A percentile compares a stretch with the other conserved stretches of the same genome.
Conservation (phyloP, 805 yeast genomes). For the Yarrowia alimentaria region DNA sequence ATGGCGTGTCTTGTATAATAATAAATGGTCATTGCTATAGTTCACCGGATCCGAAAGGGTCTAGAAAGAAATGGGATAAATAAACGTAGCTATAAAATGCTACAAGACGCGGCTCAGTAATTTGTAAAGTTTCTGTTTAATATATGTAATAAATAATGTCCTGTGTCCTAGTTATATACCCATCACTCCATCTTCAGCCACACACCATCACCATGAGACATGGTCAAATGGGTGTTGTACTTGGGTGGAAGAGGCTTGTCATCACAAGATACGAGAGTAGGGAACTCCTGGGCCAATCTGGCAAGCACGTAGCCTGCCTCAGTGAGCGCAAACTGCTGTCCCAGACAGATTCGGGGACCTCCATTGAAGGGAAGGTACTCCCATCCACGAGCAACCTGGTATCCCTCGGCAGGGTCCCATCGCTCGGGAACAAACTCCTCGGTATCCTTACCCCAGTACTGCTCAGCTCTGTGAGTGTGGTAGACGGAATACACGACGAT, state of each 20-base stretch:
- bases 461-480: constrained; percentile 45
- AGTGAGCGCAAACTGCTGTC: constrained; percentile 56
- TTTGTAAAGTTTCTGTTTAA: too few species aligned
- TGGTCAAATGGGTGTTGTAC: constrained; percentile 18
- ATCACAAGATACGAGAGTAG: not conserved
- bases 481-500: constrained; percentile 44
- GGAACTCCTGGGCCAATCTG: constrained; percentile 40
- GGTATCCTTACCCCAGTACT: constrained; percentile 48
- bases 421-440: constrained; percentile 49
- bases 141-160: too few species aligned
- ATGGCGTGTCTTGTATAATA: too few species aligned
- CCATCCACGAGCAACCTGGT: constrained; percentile 41
- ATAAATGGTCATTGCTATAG: too few species aligned
- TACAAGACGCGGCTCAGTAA: too few species aligned
- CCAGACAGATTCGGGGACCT: constrained; percentile 55
- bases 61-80: too few species aligned
- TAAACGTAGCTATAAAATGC: too few species aligned
- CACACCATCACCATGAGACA: constrained; percentile 22
- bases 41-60: too few species aligned
- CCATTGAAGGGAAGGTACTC: constrained; percentile 54
- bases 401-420: constrained; percentile 42
- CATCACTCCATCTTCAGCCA: constrained; percentile 8
- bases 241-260: constrained; percentile 14
- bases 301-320: constrained; percentile 49
- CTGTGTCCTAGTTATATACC: not conserved